Percentiles rank a stretch among this genome's conserved stretches.
These are phyloP conservation scores for Elongisporangium anandrum DNA, from an alignment of 352 stramenopile species.

Conservation along the genomic window DNA sequence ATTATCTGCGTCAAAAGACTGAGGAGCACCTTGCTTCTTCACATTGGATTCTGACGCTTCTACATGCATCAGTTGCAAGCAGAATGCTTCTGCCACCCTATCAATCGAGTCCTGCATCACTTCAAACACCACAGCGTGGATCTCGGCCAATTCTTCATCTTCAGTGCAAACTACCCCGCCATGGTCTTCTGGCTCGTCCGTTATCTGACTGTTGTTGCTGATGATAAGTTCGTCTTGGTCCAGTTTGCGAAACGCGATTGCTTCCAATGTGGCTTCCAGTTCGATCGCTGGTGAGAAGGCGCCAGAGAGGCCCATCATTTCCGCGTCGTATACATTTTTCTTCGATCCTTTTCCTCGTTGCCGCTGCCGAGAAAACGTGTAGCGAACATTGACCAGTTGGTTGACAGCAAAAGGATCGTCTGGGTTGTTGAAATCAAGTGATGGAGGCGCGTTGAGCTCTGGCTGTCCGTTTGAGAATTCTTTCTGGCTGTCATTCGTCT, in stretches of 20 bases:
- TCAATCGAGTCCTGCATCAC: constrained; percentile 27
- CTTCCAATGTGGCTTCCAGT: constrained; percentile 40
- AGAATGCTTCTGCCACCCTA: constrained; percentile 9
- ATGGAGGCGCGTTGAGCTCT: background rate
- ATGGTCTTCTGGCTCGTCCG: background rate
- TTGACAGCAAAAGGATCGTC: constrained; percentile 16
- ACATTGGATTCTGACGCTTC: background rate
- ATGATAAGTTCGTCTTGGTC: background rate
- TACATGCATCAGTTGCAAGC: background rate
- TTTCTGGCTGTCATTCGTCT: background rate
- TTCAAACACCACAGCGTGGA: constrained; percentile 13
- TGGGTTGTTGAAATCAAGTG: background rate
- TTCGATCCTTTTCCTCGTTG: constrained; percentile 5
- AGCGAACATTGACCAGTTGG: constrained; percentile 45
- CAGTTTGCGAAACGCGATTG: background rate
- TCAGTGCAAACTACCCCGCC: background rate
- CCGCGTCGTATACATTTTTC: background rate
- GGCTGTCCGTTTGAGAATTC: background rate
- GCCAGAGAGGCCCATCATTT: constrained; percentile 25
- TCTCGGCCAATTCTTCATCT: background rate
- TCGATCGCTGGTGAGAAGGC: constrained; percentile 54
- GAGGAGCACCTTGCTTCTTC: background rate
- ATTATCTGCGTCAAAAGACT: background rate
- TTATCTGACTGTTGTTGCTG: background rate
- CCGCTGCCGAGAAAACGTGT: constrained; percentile 44